Evolutionary conservation across 2,329 filamentous ascomycete species (phyloP), one percentile per base, ranked within the genome.

Genomic region (Penicillium sp.): DNA sequence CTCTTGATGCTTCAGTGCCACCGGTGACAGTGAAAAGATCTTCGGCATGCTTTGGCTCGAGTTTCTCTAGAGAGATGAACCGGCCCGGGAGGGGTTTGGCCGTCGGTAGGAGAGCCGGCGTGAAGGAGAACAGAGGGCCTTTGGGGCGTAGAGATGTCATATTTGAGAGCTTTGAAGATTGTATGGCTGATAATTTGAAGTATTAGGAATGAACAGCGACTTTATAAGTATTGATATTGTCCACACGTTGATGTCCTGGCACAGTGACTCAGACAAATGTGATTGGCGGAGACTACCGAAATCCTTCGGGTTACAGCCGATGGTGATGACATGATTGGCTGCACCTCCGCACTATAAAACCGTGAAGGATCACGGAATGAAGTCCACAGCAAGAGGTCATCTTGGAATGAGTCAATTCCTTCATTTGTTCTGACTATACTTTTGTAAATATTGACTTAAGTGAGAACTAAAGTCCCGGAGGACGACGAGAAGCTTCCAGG

Each of bases 11-110:
- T 1, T 67, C 59, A 1, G 46, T 51, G 3, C 66, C 70, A 11
- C 70, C 62, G 21, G 72, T 49, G 2, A 62, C 45, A 9, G 54
- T 49, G 47, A 64, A 75, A 9, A 75, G 65, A 8, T 67, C 63
- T 10, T 59, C 52, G n/a, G 69, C 66, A 48, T 75, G 70, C 1
- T 55, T 45, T 27, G 54, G 55, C 2, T 36, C 34, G 7, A 74
- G 61, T 18, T 66, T 68, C 39, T 67, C 61, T 1, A 74, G 58
- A 4, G 49, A 51, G 16, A 74, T 59, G 0, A 65, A 65, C 43
- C 61, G 63, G n/a, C 69, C 70, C 18, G 45, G 18, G 34, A 49
- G 50, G 18, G 41, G 48, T 49, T 47, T 45, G 43, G 11, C 29
- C 9, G 46, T 60, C 36, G 45, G 58, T 41, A 43, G 51, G 40